Evolutionary conservation across 1,284 basidiomycete species (phyloP), one percentile per base, ranked within the genome.

Genomic region (Malassezia sympodialis): DNA sequence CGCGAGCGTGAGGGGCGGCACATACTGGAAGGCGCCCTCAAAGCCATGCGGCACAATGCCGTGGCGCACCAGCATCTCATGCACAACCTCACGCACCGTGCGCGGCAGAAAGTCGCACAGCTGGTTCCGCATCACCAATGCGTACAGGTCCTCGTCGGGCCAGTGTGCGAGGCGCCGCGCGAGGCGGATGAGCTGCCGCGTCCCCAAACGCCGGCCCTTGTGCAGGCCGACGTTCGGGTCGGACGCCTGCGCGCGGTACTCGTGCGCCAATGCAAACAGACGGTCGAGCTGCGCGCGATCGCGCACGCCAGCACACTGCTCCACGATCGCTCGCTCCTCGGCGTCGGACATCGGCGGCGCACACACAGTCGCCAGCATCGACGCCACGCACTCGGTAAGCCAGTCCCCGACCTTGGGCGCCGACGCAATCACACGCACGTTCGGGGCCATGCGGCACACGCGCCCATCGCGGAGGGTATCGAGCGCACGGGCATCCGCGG

Each of bases 151-250:
- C 37, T 55, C 45, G 28, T 69, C 67, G 12, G 74, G 69, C 57
- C 61, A 67, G 1, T 27, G 39, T 0, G 73, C 69, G 1, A 76
- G 56, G 19, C 75, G 61, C 8, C 49, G 43, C 0, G 73, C 72
- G 45, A 76, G 71, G 14, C 76, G 66, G 17, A 76, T 63, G 23
- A 76, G 62, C 41, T 68, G 67, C 5, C 69, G 62, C 24, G 76
- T 76, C n/a, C 76, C 75, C 5, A 76, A 58, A 17, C 75, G 52
- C 5, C 75, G 56, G 10, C 69, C 68, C 53, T 76, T 76, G 44
- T 62, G 60, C 3, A 75, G 58, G 21, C 67, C 68, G 8, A 72
- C 58, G 17, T 60, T 65, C 12, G 70, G 58, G 45, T 74, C 67
- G 5, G 65, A 59, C 24, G 61, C 62, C 21, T 68, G 58, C 10